Evolutionary conservation across 768 basidiomycete genomes (phyloP).

Genomic region (Podaxis sp.): DNA sequence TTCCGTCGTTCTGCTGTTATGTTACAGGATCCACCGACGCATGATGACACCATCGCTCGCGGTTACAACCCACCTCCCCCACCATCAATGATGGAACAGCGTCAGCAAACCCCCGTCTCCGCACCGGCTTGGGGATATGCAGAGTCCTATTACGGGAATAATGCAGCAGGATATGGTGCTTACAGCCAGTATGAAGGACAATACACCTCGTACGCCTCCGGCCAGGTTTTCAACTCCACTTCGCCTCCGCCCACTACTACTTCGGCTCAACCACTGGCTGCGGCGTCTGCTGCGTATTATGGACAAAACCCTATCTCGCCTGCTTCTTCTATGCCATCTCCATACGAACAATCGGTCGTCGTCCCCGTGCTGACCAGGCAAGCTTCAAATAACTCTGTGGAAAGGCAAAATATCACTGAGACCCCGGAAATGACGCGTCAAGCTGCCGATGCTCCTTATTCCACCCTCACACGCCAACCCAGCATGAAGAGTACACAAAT

Average conservation of each 20-base stretch:
- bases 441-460: slow-evolving; percentile 21
- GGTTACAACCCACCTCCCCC: slow-evolving; percentile 57
- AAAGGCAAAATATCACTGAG: slow-evolving; percentile 18
- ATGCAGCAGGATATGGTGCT: slow-evolving; percentile 22
- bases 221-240: slow-evolving; percentile 31
- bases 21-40: slow-evolving; percentile 51
- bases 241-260: slow-evolving; percentile 31
- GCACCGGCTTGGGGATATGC: slow-evolving; percentile 33
- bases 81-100: slow-evolving; percentile 64
- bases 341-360: slow-evolving; percentile 18
- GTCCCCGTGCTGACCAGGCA: slow-evolving; percentile 20
- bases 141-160: slow-evolving; percentile 16
- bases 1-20: slow-evolving; percentile 69
- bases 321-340: slow-evolving; percentile 18
- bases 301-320: slow-evolving; percentile 17
- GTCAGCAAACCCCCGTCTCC: slow-evolving; percentile 35
- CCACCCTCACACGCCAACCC: slow-evolving; percentile 21
- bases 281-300: slow-evolving; percentile 27
- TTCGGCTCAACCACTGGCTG: slow-evolving; percentile 23
- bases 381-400: slow-evolving; percentile 19
- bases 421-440: slow-evolving; percentile 21
- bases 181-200: slow-evolving; percentile 15
- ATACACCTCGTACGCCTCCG: slow-evolving; percentile 34
- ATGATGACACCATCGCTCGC: slow-evolving; percentile 36
- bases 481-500: slow-evolving; percentile 15